A percentile compares a stretch with the other conserved stretches of the same genome.
These are phyloP conservation scores for Phanerochaete sordida DNA, from an alignment of 768 basidiomycete species.

Conservation along the genomic window DNA sequence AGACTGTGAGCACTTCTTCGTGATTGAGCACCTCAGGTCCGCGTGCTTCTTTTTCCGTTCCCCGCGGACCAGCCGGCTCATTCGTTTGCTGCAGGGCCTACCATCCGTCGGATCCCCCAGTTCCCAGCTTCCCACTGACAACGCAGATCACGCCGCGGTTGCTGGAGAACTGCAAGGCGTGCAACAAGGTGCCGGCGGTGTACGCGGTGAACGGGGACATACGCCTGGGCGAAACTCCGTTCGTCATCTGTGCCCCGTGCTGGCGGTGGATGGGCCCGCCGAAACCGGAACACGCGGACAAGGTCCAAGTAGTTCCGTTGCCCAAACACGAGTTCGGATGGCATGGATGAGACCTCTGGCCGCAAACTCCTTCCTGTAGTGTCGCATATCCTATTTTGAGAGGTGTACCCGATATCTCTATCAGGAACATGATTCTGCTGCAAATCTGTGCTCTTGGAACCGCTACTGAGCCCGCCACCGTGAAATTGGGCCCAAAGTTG, in stretches of 20 bases:
- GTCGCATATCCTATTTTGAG: background rate
- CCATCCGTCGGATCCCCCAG: conserved; percentile 53
- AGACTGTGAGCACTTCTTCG: conserved; percentile 77
- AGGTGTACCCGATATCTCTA: background rate
- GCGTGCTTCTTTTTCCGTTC: conserved; percentile 4
- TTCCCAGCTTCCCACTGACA: conserved; percentile 62
- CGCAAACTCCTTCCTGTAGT: background rate
- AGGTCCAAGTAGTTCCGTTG: conserved; percentile 50
- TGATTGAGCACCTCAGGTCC: conserved; percentile 72
- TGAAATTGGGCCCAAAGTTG: too few species aligned
- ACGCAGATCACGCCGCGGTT: conserved; percentile 60
- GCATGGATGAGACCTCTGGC: conserved; percentile 12
- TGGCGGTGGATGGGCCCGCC: conserved; percentile 69
- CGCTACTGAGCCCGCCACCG: too few species aligned
- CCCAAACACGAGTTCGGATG: conserved; percentile 41
- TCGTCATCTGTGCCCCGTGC: conserved; percentile 67
- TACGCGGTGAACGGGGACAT: conserved; percentile 68
- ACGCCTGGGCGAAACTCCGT: conserved; percentile 76
- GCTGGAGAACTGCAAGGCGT: conserved; percentile 64
- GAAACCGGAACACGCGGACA: conserved; percentile 31
- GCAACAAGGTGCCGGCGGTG: conserved; percentile 66
- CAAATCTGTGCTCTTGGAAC: too few species aligned
- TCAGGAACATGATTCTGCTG: background rate
- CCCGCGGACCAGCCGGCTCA: background rate
- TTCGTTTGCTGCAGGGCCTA: conserved; percentile 40